Base-by-base conservation (phyloP, 1,284 basidiomycete genomes). In the Volvariella surrecta region DNA sequence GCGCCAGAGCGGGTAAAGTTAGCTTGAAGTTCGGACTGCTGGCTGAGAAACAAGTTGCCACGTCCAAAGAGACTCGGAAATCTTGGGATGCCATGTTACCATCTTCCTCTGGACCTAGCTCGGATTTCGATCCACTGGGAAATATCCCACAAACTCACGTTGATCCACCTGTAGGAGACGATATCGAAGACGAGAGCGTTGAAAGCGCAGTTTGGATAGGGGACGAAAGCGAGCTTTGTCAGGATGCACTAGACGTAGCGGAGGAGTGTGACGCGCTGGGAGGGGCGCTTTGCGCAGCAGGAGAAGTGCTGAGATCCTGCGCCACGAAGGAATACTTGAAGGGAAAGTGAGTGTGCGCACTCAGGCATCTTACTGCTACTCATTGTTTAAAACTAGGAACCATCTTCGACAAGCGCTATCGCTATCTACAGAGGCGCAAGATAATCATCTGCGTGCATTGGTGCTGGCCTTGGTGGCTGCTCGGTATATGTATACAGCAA, bases 381-480 rank as follows among this genome's bases (percentile, higher is more conserved):
- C 24, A 28, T 28, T 28, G 6, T 28, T 45, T 31, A 32, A 34
- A 38, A 42, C 46, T 51, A 88, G 86, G 51, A 66, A 73, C 40
- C 70, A 80, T 42, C 64, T 88, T 19, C 78, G 79, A 47, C 55
- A 61, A 1, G 78, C 83, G 0, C 67, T 88, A 1, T 66, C 70
- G 13, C 59, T 78, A 10, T 72, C 76, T 0, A 77, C 74, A 1
- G 52, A 56, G 1, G 67, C 79, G 2, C 74, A 73, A 22, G 84
- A 87, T 49, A 88, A 86, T 50, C 73, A 87, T 53, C 59, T 86
- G 10, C 77, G 82, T 8, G 80, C 81, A 4, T 62, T 84, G 2
- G 65, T 84, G 4, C 65, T 88, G 3, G 74, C 80, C 1, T 67
- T 87, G 17, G 70, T 80, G 10, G 70, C 81, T 1, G 71, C 77